phyloP scores from a whole-genome alignment of 83 land plant species.

The Picea abies region DNA sequence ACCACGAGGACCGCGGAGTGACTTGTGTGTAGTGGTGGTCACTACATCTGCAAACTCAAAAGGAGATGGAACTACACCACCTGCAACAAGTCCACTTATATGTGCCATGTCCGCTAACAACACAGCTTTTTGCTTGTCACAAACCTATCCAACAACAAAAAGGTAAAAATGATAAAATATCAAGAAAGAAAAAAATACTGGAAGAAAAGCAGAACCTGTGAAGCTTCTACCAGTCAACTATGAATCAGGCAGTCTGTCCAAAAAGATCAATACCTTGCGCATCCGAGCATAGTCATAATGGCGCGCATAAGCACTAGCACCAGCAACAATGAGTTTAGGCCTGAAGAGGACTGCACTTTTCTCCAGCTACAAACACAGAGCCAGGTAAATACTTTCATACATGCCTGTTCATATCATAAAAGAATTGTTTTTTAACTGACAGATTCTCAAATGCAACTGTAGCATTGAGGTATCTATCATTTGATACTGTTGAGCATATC shows the following conservation, averaged over 20 bases:
- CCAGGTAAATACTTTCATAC: not conserved
- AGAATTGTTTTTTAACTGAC: not conserved
- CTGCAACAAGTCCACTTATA: conserved; percentile 54
- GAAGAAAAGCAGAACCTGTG: not conserved
- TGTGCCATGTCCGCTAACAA: conserved; percentile 66
- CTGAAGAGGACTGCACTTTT: conserved; percentile 53
- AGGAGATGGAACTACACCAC: conserved; percentile 41
- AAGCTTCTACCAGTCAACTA: not conserved
- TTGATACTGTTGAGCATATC: not conserved
- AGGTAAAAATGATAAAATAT: not conserved
- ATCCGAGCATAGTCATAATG: conserved; percentile 64
- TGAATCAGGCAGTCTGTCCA: not conserved
- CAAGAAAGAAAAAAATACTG: not conserved
- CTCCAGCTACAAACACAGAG: conserved; percentile 36
- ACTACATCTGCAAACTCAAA: conserved; percentile 51
- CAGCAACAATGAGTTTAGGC: conserved; percentile 59
- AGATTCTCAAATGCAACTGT: not conserved
- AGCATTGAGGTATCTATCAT: not conserved
- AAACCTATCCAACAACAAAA: conserved; percentile 26
- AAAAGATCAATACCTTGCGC: conserved; percentile 40
- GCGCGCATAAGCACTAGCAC: conserved; percentile 63
- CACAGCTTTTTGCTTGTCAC: conserved; percentile 55
- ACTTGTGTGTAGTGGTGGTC: conserved; percentile 50
- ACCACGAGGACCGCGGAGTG: conserved; percentile 50
- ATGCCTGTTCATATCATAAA: not conserved